Evolutionary conservation across 2,329 filamentous ascomycete genomes (phyloP).

Genomic region (Colletotrichum sp.): DNA sequence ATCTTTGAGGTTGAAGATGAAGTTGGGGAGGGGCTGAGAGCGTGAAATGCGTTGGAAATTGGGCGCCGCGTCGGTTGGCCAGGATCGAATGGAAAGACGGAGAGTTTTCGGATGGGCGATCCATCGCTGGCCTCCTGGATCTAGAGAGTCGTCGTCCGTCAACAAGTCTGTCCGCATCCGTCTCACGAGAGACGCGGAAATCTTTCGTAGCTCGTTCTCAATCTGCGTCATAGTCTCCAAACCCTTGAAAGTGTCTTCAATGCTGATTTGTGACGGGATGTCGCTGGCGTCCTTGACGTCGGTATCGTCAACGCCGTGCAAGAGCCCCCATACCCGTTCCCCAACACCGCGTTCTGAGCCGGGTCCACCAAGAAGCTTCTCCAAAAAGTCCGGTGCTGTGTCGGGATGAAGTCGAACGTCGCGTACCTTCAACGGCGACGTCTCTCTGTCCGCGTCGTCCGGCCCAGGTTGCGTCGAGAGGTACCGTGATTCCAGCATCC

Average conservation of each 20-base stretch:
- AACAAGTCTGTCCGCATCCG: slow-evolving; percentile 82
- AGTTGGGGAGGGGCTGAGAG: slow-evolving; percentile 75
- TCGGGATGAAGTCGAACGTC: slow-evolving; percentile 67
- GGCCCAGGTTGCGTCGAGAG: background rate
- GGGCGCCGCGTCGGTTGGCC: slow-evolving; percentile 52
- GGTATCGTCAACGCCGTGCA: slow-evolving; percentile 80
- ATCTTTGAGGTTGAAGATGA: slow-evolving; percentile 71
- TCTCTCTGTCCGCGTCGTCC: slow-evolving; percentile 10
- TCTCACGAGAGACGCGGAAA: slow-evolving; percentile 74
- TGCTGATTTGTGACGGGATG: slow-evolving; percentile 87
- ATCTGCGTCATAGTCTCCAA: slow-evolving; percentile 71
- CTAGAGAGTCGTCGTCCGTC: slow-evolving; percentile 48
- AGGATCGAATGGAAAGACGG: slow-evolving; percentile 78
- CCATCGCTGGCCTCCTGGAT: slow-evolving; percentile 59
- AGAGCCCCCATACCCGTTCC: slow-evolving; percentile 73
- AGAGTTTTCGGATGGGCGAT: slow-evolving; percentile 81
- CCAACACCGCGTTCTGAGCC: slow-evolving; percentile 77
- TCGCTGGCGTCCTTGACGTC: slow-evolving; percentile 75
- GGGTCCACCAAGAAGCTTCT: slow-evolving; percentile 72
- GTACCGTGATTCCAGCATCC: slow-evolving; percentile 41
- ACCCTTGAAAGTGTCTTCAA: slow-evolving; percentile 88
- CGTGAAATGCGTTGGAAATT: slow-evolving; percentile 76
- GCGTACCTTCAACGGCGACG: slow-evolving; percentile 61
- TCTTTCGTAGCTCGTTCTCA: slow-evolving; percentile 68
- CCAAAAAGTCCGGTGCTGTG: slow-evolving; percentile 70